Evolutionary conservation across 805 yeast genomes (phyloP).

Genomic region (Metschnikowia borealis): DNA sequence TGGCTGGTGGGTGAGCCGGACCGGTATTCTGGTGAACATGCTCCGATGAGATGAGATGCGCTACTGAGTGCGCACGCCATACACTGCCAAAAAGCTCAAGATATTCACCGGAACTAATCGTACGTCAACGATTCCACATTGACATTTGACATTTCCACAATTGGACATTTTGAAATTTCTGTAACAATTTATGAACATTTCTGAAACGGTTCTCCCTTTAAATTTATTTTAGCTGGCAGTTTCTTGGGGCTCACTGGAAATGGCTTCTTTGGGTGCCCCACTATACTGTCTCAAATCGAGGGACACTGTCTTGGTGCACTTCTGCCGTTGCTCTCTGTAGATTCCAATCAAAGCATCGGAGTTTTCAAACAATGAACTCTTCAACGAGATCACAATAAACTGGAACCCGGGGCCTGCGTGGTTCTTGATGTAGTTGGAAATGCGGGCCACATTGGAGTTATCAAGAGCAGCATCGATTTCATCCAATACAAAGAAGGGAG

Average conservation of each 20-base stretch:
- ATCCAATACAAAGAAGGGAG: constrained; percentile 93
- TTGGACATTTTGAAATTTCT: too few relatives aligned
- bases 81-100: not conserved
- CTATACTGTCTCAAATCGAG: constrained; percentile 61
- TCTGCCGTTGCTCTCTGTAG: constrained; percentile 72
- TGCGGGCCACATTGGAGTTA: constrained; percentile 76
- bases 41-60: not conserved
- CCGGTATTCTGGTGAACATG: not conserved
- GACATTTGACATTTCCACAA: too few relatives aligned
- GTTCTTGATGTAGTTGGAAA: constrained; percentile 79
- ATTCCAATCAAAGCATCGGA: constrained; percentile 93
- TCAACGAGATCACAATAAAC: constrained; percentile 88
- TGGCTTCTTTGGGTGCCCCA: constrained; percentile 7
- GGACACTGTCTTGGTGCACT: constrained; percentile 70
- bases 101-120: too few relatives aligned
- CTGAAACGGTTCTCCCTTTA: too few relatives aligned
- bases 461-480: constrained; percentile 99
- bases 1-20: not conserved
- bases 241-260: constrained; percentile 1
- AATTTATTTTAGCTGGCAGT: too few relatives aligned
- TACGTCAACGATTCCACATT: too few relatives aligned
- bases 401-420: constrained; percentile 79
- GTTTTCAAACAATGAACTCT: constrained; percentile 79
- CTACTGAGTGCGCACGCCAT: not conserved
- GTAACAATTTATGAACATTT: too few relatives aligned